A percentile compares a stretch with the other conserved stretches of the same genome.
Conservation (phyloP, 1,139 yeast genomes). For the Yamadazyma diospyri region DNA sequence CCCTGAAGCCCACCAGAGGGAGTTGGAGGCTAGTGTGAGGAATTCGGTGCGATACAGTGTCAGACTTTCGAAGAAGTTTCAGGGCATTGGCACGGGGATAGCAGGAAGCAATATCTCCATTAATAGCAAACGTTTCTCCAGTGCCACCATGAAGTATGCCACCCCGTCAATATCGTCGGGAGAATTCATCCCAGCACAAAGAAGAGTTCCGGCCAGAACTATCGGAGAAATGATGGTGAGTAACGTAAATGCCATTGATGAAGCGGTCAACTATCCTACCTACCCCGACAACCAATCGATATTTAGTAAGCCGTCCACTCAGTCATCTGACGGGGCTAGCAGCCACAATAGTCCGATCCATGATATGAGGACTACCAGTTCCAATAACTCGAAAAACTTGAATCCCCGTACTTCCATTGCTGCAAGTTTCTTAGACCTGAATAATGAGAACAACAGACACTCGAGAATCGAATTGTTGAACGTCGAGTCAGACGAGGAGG, state of each 20-base stretch:
- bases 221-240: constrained; percentile 68
- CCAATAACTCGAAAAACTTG: constrained; percentile 9
- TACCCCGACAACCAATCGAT: constrained; percentile 21
- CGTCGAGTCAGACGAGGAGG: constrained; percentile 37
- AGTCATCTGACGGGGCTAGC: constrained; percentile 14
- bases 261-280: constrained; percentile 33
- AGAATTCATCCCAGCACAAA: constrained; percentile 12
- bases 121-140: constrained; percentile 16
- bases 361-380: constrained; percentile 8
- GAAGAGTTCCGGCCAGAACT: constrained; percentile 31
- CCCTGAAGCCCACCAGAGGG: constrained; percentile 75
- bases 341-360: constrained; percentile 9
- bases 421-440: constrained; percentile 27
- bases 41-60: constrained; percentile 80
- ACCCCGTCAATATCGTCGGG: constrained; percentile 22
- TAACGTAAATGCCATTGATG: constrained; percentile 57
- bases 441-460: constrained; percentile 30
- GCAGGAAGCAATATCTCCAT: constrained; percentile 22
- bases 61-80: constrained; percentile 46
- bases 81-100: constrained; percentile 16
- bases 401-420: constrained; percentile 33
- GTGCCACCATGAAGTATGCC: constrained; percentile 17
- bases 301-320: constrained; percentile 23
- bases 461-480: constrained; percentile 50
- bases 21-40: constrained; percentile 74